Percentiles rank a stretch among this genome's conserved stretches.
Conservation (phyloP, 352 stramenopile species). For the Aphanomyces euteiches region DNA sequence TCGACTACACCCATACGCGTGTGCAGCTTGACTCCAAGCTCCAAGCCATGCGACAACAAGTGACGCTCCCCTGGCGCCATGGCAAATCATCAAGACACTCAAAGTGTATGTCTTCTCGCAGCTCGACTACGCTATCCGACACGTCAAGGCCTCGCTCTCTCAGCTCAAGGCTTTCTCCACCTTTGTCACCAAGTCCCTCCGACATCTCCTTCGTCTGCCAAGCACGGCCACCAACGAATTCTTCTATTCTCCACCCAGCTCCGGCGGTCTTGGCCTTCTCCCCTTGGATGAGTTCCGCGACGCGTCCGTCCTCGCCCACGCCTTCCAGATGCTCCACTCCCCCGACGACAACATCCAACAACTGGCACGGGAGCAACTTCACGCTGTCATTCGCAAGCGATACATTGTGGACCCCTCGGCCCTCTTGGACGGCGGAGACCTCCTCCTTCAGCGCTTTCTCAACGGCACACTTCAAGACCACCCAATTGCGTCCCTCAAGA, state of each 20-base stretch:
- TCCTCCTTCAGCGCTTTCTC: conserved; percentile 5
- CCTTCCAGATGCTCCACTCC: conserved; percentile 21
- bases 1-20: background rate
- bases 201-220: too few species aligned
- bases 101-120: conserved; percentile 21
- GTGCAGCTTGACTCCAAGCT: background rate
- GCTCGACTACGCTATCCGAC: conserved; percentile 13
- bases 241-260: conserved; percentile 1
- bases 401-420: background rate
- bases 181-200: background rate
- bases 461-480: background rate
- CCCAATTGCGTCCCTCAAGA: background rate
- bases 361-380: too few species aligned
- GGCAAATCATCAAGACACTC: conserved; percentile 27
- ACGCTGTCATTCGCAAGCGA: background rate
- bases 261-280: conserved; percentile 22
- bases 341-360: background rate
- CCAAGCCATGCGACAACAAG: background rate
- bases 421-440: background rate
- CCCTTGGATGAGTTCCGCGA: conserved; percentile 9
- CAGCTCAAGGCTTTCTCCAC: background rate
- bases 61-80: background rate
- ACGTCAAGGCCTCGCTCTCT: background rate
- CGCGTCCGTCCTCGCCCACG: conserved; percentile 1
- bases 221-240: background rate